These are phyloP conservation scores for Mucor lusitanicus DNA, from an alignment of 371 early-diverging fungal genomes.

Conservation along the genomic window DNA sequence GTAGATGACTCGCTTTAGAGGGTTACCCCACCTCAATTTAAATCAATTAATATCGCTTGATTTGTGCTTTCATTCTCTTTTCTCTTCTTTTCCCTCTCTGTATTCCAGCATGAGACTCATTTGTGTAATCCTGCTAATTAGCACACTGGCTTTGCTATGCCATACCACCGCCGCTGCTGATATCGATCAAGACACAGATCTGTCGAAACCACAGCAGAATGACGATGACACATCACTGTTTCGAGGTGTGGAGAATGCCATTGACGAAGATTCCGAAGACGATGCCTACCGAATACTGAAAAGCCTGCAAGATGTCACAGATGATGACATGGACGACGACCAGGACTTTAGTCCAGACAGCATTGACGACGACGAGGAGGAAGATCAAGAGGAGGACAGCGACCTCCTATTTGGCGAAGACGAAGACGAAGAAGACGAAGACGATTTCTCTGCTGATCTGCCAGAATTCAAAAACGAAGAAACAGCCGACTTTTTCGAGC, in stretches of 20 bases:
- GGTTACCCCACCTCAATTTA: slow-evolving; percentile 7
- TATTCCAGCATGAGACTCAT: neutral
- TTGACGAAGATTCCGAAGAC: slow-evolving; percentile 11
- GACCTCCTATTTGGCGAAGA: slow-evolving; percentile 1
- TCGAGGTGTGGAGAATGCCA: slow-evolving; percentile 10
- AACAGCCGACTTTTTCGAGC: slow-evolving; percentile 20
- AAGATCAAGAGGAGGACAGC: slow-evolving; percentile 11
- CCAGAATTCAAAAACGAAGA: slow-evolving; percentile 20
- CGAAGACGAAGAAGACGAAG: slow-evolving; percentile 9
- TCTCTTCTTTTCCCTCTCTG: neutral
- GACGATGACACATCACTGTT: slow-evolving; percentile 20
- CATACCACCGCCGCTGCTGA: neutral
- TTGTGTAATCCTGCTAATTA: neutral
- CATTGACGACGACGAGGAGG: slow-evolving; percentile 1
- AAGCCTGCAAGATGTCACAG: slow-evolving; percentile 14
- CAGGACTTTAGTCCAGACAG: neutral
- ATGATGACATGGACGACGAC: slow-evolving; percentile 8
- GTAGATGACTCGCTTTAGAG: neutral
- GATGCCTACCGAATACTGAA: slow-evolving; percentile 22
- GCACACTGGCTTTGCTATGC: neutral
- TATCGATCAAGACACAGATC: neutral
- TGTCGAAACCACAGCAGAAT: neutral
- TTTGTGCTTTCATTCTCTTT: neutral
- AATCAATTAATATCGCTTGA: slow-evolving; percentile 2
- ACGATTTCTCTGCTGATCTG: slow-evolving; percentile 5